Base-by-base conservation (phyloP, 139 green algal genomes). In the Chlorella sp. region DNA sequence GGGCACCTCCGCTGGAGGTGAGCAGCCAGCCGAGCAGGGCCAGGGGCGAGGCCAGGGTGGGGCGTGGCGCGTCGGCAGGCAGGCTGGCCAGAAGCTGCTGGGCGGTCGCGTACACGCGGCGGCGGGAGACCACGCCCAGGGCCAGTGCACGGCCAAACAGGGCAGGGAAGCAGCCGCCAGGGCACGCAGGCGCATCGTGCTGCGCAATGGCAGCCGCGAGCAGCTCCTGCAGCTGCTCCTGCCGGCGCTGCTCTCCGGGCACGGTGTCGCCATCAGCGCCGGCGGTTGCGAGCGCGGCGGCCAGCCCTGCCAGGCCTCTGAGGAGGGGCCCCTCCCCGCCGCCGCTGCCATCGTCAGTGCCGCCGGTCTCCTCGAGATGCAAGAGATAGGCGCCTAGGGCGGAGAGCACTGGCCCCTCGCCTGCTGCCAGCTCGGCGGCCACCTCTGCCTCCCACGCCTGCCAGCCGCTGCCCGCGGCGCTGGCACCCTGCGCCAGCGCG, bases 101-200 rank as follows among this genome's bases (percentile, higher is more conserved):
- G n/a, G n/a, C n/a, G n/a, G n/a, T n/a, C 1, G 56, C 31, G 29
- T 86, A 74, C 29, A 91, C 74, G 15, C 85, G 73, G 25, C 90
- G 77, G 31, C 74, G 66, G 43, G 79, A 89, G 12, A 93, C 61
- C 0, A 75, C 68, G 27, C 90, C 90, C 36, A 94, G 81, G 8
- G 79, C 41, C 64, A 93, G 62, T 0, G 82, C 77, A 36, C 79
- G 66, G 33, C 43, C 75, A 62, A 93, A 90, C 31, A 93, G 70
- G 3, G 89, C 86, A 12, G 83, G 82, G 71, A 93, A 93, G 56
- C 82, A 90, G 14, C 82, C 87, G 31, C 84, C 73, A 0, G 77
- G 79, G 2, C 71, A 73, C 25, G 84, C 84, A 1, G 84, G 82
- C 38, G 63, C 23, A 56, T 81, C 74, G 41, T 55, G 69, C 11